Percentiles rank a stretch among this genome's conserved stretches.
Conservation (phyloP, 78 protist genomes). For the Thecamonas trahens region DNA sequence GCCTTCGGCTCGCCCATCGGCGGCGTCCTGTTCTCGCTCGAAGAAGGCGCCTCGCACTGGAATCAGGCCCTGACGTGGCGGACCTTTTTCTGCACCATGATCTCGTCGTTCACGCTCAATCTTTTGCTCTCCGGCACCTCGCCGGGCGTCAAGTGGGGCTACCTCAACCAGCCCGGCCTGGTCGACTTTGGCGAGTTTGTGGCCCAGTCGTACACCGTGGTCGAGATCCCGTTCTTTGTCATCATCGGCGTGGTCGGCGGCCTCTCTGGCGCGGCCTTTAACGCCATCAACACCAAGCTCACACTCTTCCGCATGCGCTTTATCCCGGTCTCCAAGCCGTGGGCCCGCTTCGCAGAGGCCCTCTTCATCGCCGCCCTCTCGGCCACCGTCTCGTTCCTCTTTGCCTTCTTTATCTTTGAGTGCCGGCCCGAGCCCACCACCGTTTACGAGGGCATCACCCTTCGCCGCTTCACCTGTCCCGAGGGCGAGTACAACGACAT, state of each 20-base stretch:
- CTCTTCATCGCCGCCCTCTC: conserved; percentile 8
- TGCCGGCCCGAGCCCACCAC: background rate
- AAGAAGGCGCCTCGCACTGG: conserved; percentile 63
- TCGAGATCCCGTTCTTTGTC: conserved; percentile 49
- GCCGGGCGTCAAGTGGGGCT: background rate
- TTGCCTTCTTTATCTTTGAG: background rate
- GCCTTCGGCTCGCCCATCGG: conserved; percentile 94
- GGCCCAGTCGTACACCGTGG: background rate
- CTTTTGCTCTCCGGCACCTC: conserved; percentile 18
- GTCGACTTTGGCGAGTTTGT: conserved; percentile 18
- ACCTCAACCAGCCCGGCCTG: conserved; percentile 56
- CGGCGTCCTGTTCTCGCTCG: conserved; percentile 82
- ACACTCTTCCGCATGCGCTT: conserved; percentile 17
- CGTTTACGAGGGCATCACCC: background rate
- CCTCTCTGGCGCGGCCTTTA: conserved; percentile 64
- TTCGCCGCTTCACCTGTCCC: conserved; percentile 9
- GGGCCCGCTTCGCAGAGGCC: conserved; percentile 13
- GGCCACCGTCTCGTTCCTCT: background rate
- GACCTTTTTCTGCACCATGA: conserved; percentile 65
- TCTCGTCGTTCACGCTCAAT: conserved; percentile 58
- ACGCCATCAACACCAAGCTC: conserved; percentile 21
- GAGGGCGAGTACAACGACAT: conserved; percentile 59
- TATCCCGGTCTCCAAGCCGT: too few species aligned
- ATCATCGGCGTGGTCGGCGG: conserved; percentile 71
- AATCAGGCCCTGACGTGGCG: conserved; percentile 73